These are phyloP conservation scores for Aurifilum marmelostoma DNA, from an alignment of 2,329 filamentous ascomycete genomes.

Conservation along the genomic window DNA sequence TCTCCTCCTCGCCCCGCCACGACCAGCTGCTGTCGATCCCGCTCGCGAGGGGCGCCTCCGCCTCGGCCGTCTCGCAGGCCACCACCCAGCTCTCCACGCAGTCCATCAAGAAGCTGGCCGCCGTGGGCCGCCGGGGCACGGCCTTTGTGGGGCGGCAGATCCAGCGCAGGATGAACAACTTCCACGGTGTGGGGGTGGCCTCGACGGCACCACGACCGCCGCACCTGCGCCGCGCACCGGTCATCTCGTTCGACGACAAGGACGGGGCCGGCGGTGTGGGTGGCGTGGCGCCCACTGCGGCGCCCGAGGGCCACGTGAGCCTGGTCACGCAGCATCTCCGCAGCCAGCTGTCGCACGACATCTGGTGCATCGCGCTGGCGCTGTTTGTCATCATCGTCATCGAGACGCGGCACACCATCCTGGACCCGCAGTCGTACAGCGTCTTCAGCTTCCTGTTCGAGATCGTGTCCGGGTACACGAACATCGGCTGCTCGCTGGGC, in stretches of 20 bases:
- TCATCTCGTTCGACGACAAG: constrained; percentile 25
- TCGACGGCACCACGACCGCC: constrained; percentile 25
- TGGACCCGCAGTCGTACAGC: constrained; percentile 55
- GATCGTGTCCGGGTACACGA: constrained; percentile 42
- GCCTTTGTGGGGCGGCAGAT: constrained; percentile 38
- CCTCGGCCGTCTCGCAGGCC: constrained; percentile 25
- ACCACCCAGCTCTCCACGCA: constrained; percentile 14
- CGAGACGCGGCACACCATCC: constrained; percentile 58
- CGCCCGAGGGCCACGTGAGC: constrained; percentile 30
- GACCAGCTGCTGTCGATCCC: constrained; percentile 11
- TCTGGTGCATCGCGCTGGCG: constrained; percentile 67
- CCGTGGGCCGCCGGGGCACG: constrained; percentile 31
- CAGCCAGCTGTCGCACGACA: constrained; percentile 67
- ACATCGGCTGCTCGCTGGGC: constrained; percentile 24
- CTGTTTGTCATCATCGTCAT: constrained; percentile 63
- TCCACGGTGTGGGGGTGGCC: constrained; percentile 33
- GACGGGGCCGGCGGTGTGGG: background rate
- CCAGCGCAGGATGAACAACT: constrained; percentile 33
- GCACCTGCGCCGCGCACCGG: constrained; percentile 18
- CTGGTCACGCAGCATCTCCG: constrained; percentile 54
- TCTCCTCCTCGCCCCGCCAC: constrained; percentile 3
- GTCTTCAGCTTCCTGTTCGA: constrained; percentile 66
- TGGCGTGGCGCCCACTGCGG: constrained; percentile 12
- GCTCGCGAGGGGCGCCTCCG: constrained; percentile 3
- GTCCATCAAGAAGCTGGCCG: constrained; percentile 28